Conservation (phyloP, 441 rosid species). For the Raphanus hybrid region DNA sequence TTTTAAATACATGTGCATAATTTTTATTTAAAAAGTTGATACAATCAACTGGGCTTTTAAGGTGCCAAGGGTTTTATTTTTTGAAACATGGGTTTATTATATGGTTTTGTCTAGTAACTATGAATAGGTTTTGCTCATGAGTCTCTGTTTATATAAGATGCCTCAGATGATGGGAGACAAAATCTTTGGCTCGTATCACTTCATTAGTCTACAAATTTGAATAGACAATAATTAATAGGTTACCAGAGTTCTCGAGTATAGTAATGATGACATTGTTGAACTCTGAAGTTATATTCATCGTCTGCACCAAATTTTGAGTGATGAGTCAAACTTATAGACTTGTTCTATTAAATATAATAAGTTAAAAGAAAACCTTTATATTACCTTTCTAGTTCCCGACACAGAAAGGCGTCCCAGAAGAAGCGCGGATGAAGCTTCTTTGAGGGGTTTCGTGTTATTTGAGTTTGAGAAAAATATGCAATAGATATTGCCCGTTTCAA, state of each 20-base stretch:
- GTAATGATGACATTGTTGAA: not conserved
- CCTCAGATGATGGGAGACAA: not conserved
- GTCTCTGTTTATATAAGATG: not conserved
- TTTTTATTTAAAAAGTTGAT: not conserved
- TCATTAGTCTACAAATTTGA: not conserved
- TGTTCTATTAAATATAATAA: not conserved
- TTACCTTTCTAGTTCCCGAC: not conserved
- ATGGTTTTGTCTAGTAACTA: not conserved
- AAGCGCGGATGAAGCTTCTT: not conserved
- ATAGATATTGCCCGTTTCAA: not conserved
- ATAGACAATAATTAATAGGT: not conserved
- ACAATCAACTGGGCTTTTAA: not conserved
- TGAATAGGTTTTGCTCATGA: not conserved
- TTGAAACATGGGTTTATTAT: not conserved
- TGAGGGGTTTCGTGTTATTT: not conserved
- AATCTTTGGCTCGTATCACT: not conserved
- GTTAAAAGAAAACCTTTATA: not conserved
- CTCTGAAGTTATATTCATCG: not conserved
- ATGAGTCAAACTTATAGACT: not conserved
- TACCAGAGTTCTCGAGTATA: not conserved
- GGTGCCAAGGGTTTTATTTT: no score
- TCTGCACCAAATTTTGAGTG: not conserved
- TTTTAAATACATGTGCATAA: not conserved
- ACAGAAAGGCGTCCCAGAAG: conserved; percentile 2
- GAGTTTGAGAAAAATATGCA: not conserved